Percentiles rank a stretch among this genome's conserved stretches.
These are phyloP conservation scores for Pyropia haitanensis DNA, from an alignment of 23 red algal species.

Conservation along the genomic window DNA sequence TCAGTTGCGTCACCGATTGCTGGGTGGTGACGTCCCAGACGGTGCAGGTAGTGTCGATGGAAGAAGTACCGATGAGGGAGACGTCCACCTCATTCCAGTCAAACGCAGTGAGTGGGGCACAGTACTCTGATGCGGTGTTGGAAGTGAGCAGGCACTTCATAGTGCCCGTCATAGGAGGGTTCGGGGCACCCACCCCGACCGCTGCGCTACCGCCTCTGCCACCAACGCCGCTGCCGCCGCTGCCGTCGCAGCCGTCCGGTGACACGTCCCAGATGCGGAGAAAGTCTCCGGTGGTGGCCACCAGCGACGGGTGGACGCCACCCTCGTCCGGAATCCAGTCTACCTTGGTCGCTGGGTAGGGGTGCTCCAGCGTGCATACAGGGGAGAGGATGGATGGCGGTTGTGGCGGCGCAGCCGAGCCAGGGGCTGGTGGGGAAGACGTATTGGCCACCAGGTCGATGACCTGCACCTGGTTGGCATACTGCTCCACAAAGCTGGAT, in stretches of 20 bases:
- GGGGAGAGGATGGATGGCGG: neutral
- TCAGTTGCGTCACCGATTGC: conserved; percentile 79
- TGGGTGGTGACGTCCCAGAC: conserved; percentile 87
- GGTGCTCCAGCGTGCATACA: conserved; percentile 40
- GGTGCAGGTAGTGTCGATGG: conserved; percentile 92
- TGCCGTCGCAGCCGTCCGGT: conserved; percentile 8
- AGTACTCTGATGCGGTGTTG: conserved; percentile 60
- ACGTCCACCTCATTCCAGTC: conserved; percentile 91
- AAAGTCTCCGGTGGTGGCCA: conserved; percentile 71
- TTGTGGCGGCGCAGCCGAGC: neutral
- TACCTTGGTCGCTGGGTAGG: conserved; percentile 80
- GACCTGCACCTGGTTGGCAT: conserved; percentile 48
- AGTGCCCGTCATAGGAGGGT: too few species aligned
- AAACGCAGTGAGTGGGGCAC: conserved; percentile 85
- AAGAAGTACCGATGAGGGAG: conserved; percentile 56
- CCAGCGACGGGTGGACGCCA: conserved; percentile 32
- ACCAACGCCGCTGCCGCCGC: conserved; percentile 1
- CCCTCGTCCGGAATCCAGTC: conserved; percentile 67
- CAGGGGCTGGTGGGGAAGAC: neutral
- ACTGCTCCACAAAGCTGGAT: conserved; percentile 47
- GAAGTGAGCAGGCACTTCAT: conserved; percentile 42
- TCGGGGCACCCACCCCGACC: neutral
- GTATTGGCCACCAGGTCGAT: conserved; percentile 18
- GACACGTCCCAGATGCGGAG: conserved; percentile 62
- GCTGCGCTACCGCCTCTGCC: neutral